Conservation (phyloP, 805 yeast species). For the Naumovozyma baii region DNA sequence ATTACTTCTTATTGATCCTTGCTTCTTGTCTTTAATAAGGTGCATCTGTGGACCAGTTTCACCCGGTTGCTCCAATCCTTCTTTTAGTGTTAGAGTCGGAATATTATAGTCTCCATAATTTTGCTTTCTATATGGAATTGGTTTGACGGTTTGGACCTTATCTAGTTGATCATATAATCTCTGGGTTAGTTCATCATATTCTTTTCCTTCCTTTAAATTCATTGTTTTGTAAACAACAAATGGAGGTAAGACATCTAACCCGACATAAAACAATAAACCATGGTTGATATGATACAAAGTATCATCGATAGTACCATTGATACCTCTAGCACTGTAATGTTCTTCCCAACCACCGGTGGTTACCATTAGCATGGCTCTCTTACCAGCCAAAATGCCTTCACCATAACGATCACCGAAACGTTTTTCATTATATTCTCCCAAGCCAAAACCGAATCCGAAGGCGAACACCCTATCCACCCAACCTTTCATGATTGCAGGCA, state of each 20-base stretch:
- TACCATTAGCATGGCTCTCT: conserved; percentile 11
- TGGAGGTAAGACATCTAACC: conserved; percentile 18
- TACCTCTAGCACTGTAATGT: conserved; percentile 13
- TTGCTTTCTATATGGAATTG: conserved; percentile 15
- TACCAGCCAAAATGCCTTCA: conserved; percentile 14
- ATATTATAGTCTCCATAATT: conserved; percentile 16
- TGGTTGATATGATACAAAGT: conserved; percentile 21
- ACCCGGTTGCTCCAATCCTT: conserved; percentile 11
- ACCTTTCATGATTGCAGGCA: conserved; percentile 22
- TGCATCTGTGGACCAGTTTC: conserved; percentile 11
- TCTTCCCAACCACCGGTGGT: conserved; percentile 13
- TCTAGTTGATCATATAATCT: conserved; percentile 7
- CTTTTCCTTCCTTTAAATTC: conserved; percentile 1
- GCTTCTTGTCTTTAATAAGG: not conserved
- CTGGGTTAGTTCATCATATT: conserved; percentile 1
- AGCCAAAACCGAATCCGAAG: conserved; percentile 8
- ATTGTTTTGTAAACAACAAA: conserved; percentile 9
- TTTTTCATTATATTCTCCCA: conserved; percentile 4
- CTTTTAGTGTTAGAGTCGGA: conserved; percentile 9
- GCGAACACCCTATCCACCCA: conserved; percentile 12
- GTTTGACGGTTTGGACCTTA: conserved; percentile 5
- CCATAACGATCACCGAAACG: conserved; percentile 14
- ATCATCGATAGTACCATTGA: conserved; percentile 19
- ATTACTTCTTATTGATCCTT: not conserved
- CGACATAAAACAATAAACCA: conserved; percentile 19